Evolutionary conservation across 1,284 basidiomycete genomes (phyloP), one percentile per base, ranked within the genome.

Genomic region (Bothia castanella): DNA sequence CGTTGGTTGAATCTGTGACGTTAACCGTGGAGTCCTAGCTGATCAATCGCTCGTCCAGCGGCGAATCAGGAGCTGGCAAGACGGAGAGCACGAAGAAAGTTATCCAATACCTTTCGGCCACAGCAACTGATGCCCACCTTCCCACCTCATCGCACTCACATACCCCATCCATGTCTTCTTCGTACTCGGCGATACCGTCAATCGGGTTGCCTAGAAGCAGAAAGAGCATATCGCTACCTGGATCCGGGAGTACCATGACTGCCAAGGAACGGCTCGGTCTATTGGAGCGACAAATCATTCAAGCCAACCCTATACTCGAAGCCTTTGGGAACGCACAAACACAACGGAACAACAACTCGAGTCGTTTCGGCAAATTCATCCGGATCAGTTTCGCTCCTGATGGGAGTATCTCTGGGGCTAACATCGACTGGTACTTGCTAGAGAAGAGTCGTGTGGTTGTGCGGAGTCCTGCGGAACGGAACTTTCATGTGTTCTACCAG

Each of bases 41-140:
- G 17, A 61, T 27, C 7, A 7, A 16, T 42, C 25, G 19, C 43
- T 44, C 30, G 8, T 32, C 23, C 36, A 96, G 92, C 5, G 97
- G 97, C 49, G 97, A 99, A 76, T 99, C 97, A 4, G 97, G 97
- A 37, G 97, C 97, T 2, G 97, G 97, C 40, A 99, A 99, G 78
- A 99, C 97, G 1, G 97, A 99, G 69, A 99, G 96, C 72, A 99
- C 97, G 14, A 99, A 99, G 79, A 98, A 98, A 67, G 96, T 99
- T 63, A 99, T 99, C 52, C 97, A 99, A 69, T 99, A 99, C 70
- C 85, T 99, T 30, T 96, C 97, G 1, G 93, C 97, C 11, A 97
- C 98, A 58, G 97, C 97, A 4, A 86, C 90, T 16, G 90, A 93
- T 64, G 76, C 80, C 5, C 82, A 89, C 58, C 72, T 72, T 17